Base-by-base conservation (phyloP, 345 rosid genomes). In the Arabidopsis suecica region DNA sequence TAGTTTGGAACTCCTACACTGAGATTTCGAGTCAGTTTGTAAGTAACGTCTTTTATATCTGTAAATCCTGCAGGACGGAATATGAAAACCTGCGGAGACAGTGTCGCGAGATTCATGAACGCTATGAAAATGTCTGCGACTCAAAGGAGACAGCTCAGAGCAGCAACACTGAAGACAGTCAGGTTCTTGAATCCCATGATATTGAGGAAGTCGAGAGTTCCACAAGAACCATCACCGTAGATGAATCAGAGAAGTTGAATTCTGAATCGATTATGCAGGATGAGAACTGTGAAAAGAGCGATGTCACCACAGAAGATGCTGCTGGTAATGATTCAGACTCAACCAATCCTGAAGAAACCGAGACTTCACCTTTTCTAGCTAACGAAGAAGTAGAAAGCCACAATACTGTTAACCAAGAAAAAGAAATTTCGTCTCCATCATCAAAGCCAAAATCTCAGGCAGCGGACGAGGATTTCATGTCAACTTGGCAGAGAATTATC, bases 401-500 rank as follows among this genome's bases (percentile, higher is more conserved):
- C 49, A 12, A 6, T 70, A 50, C 61, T 45, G 34, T 70, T 47
- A 75, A 82, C 71, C 69, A 74, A 69, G 75, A 73, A 16, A 79
- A 71, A 44, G 87, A 72, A 61, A 78, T 30, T 70, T 60, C 53
- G 0, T 69, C 86, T 57, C 64, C 78, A 32, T 67, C 82, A 51
- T 62, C 80, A 55, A 82, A 71, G 50, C 41, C 82, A 59, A 78
- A 80, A 68, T 30, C 67, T 53, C 77, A 64, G 53, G 74, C 73
- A 51, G 76, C 73, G n/a, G 91, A 85, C 10, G 98, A 93, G 79
- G 91, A 90, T 78, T 94, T 91, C 70, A 65, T 78, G 44, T 86
- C 74, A 5, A 75, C 91, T 18, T 94, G 95, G 97, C 96, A 89
- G 83, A 88, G 90, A 82, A 94, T 91, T 59, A 91, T 94, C 68